phyloP scores from a whole-genome alignment of 768 basidiomycete genomes.

The Phanerodontia chrysosporium region DNA sequence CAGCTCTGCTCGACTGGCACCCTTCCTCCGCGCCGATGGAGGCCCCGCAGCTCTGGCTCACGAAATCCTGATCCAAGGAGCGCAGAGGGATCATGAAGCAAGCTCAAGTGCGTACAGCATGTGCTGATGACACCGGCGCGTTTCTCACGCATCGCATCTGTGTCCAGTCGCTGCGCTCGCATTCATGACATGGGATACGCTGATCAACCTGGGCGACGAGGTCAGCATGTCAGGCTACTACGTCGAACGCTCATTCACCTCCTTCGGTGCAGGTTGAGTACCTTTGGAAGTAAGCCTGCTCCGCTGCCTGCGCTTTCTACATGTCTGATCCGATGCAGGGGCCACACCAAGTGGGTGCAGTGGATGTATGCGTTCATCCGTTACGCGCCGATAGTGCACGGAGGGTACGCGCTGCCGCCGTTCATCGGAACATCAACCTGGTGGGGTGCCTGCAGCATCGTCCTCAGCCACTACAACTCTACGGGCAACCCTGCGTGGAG shows the following conservation, averaged over 20 bases:
- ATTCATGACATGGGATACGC: constrained; percentile 13
- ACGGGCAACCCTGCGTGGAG: background rate
- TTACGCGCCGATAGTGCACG: constrained; percentile 6
- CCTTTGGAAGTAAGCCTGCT: constrained; percentile 3
- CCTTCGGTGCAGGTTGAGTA: background rate
- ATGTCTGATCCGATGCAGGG: background rate
- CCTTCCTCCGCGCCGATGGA: background rate
- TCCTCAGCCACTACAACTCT: background rate
- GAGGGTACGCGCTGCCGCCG: background rate
- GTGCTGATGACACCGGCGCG: background rate
- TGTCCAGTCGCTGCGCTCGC: constrained; percentile 34
- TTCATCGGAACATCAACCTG: background rate
- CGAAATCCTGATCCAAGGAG: background rate
- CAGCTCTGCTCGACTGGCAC: background rate
- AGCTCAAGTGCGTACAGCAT: background rate
- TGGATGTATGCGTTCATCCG: constrained; percentile 15
- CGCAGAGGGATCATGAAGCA: background rate
- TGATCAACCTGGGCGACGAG: constrained; percentile 16
- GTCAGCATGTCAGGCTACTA: background rate
- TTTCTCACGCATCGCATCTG: background rate
- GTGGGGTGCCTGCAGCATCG: background rate
- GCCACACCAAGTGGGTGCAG: constrained; percentile 12
- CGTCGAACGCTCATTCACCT: background rate
- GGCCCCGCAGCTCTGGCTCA: background rate
- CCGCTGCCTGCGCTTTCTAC: background rate